phyloP scores from a whole-genome alignment of 2,329 filamentous ascomycete species.

The Beauveria sp. region DNA sequence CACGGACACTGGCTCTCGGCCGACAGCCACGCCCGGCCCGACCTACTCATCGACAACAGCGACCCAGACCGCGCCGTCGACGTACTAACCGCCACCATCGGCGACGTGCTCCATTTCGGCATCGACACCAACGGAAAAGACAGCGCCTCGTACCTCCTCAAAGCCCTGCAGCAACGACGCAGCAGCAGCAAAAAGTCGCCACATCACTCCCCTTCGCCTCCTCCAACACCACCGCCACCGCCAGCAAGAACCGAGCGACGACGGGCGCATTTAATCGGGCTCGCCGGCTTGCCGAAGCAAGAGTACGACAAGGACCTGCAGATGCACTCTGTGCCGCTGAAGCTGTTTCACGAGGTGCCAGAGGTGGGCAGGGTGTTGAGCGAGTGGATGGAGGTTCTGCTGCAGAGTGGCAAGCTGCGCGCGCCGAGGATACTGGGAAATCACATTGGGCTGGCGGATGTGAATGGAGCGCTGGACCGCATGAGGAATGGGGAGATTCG shows the following conservation, averaged over 20 bases:
- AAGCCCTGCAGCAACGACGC: constrained; percentile 31
- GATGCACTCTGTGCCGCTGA: constrained; percentile 65
- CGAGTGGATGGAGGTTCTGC: constrained; percentile 59
- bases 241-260: constrained; percentile 12
- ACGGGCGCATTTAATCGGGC: constrained; percentile 52
- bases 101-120: constrained; percentile 53
- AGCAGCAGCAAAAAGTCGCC: no score
- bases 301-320: constrained; percentile 34
- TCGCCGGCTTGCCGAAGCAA: constrained; percentile 62
- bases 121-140: constrained; percentile 62
- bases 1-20: constrained; percentile 53
- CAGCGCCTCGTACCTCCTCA: constrained; percentile 50
- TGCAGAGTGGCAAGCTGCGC: constrained; percentile 44
- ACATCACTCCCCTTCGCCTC: constrained; percentile 25
- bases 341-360: constrained; percentile 63
- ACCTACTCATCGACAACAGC: constrained; percentile 62
- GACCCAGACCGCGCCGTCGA: constrained; percentile 57
- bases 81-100: constrained; percentile 53
- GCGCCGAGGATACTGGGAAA: constrained; percentile 60
- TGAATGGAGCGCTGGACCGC: constrained; percentile 61
- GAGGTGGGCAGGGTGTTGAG: constrained; percentile 56
- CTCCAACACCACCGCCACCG: constrained; percentile 26
- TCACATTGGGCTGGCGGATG: constrained; percentile 53
- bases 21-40: constrained; percentile 37
- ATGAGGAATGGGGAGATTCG: constrained; percentile 59